Conservation (phyloP, 2,329 filamentous ascomycete genomes). For the Ophiostoma sp. region DNA sequence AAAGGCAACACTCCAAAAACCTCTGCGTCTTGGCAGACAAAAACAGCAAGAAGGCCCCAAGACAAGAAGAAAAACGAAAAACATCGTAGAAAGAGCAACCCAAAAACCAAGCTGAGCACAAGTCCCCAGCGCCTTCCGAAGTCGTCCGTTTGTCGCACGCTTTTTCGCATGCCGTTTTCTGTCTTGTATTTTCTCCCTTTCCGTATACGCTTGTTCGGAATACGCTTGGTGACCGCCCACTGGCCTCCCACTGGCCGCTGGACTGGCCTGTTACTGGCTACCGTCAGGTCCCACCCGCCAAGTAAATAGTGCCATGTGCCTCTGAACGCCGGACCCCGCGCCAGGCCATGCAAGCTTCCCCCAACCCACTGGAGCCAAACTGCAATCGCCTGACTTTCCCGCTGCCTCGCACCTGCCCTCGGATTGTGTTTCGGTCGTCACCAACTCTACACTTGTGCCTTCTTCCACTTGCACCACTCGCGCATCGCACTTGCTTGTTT, state of each 20-base stretch:
- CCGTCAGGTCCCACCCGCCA: slow-evolving; percentile 6
- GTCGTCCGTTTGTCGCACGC: slow-evolving; percentile 13
- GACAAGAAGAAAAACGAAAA: background rate
- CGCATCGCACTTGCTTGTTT: background rate
- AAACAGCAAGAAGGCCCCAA: background rate
- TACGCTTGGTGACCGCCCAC: background rate
- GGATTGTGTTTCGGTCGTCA: slow-evolving; percentile 9
- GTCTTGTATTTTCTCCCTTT: background rate
- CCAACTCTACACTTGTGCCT: background rate
- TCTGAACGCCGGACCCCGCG: slow-evolving; percentile 14
- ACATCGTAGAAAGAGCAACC: background rate
- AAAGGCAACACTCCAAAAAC: background rate
- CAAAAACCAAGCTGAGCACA: background rate
- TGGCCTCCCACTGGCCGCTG: background rate
- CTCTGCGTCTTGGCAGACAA: background rate
- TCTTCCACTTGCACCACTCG: slow-evolving; percentile 15
- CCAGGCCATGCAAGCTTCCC: slow-evolving; percentile 15
- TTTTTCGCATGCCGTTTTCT: background rate
- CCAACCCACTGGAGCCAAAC: background rate
- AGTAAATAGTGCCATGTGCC: slow-evolving; percentile 23
- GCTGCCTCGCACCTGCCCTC: background rate
- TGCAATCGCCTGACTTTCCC: slow-evolving; percentile 11
- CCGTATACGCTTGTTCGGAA: background rate
- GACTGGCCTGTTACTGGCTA: background rate
- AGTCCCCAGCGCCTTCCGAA: slow-evolving; percentile 6